These are phyloP conservation scores for Saccharomyces jurei DNA, from an alignment of 805 yeast genomes.

Conservation along the genomic window DNA sequence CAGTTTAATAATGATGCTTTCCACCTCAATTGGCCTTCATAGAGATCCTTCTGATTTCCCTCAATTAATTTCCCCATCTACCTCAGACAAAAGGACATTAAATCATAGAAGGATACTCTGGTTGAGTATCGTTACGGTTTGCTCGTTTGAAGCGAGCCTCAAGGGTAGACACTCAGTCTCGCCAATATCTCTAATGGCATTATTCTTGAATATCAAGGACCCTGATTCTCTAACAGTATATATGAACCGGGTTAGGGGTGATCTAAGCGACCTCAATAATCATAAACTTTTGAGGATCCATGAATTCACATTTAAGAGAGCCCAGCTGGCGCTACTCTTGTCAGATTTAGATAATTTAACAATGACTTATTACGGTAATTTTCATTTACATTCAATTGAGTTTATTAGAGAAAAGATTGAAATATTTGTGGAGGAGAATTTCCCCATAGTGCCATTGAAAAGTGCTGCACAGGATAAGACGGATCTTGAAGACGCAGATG, in stretches of 20 bases:
- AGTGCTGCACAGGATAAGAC: neutral
- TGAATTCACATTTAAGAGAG: conserved; percentile 20
- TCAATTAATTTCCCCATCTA: conserved; percentile 9
- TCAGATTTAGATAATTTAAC: conserved; percentile 24
- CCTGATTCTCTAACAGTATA: conserved; percentile 14
- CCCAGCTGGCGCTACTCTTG: conserved; percentile 18
- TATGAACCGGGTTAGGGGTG: conserved; percentile 16
- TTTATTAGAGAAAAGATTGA: conserved; percentile 15
- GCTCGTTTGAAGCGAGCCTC: conserved; percentile 24
- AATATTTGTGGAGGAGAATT: conserved; percentile 16
- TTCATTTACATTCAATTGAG: conserved; percentile 17
- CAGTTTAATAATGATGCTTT: conserved; percentile 25
- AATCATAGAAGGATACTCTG: conserved; percentile 28
- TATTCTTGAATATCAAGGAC: conserved; percentile 14
- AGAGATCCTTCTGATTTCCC: conserved; percentile 27
- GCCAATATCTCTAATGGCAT: conserved; percentile 8
- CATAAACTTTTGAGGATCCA: conserved; percentile 12
- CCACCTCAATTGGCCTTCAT: conserved; percentile 29
- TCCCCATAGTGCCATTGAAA: conserved; percentile 7
- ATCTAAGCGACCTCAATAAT: conserved; percentile 9
- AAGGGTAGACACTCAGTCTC: conserved; percentile 25
- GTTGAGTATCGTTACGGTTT: conserved; percentile 20
- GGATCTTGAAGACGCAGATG: neutral
- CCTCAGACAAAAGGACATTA: conserved; percentile 15
- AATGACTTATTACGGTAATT: conserved; percentile 16